These are phyloP conservation scores for Aspergillus piperis DNA, from an alignment of 2,329 filamentous ascomycete species.

Conservation along the genomic window DNA sequence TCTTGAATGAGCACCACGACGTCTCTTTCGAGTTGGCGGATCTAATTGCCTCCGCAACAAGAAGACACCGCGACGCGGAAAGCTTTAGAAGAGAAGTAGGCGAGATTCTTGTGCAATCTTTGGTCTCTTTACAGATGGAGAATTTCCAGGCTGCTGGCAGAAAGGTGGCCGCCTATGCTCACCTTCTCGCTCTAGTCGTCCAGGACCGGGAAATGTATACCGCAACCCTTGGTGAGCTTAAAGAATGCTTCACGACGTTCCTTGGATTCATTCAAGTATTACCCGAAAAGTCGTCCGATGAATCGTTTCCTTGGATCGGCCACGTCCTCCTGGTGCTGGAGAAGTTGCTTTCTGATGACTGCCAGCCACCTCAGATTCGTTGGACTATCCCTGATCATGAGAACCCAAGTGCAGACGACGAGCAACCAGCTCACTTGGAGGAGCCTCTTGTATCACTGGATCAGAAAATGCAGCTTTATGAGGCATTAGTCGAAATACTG, in stretches of 20 bases:
- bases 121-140: conserved; percentile 67
- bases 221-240: conserved; percentile 71
- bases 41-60: conserved; percentile 72
- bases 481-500: conserved; percentile 77
- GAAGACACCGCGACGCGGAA: conserved; percentile 61
- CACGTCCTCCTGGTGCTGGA: conserved; percentile 89
- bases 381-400: conserved; percentile 64
- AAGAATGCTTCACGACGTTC: conserved; percentile 73
- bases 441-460: conserved; percentile 64
- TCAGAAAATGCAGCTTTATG: conserved; percentile 71
- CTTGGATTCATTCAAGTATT: conserved; percentile 74
- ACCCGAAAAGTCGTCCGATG: conserved; percentile 67
- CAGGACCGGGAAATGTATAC: conserved; percentile 81
- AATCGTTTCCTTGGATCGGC: conserved; percentile 88
- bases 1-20: conserved; percentile 83
- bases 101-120: conserved; percentile 76
- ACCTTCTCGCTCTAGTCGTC: conserved; percentile 83
- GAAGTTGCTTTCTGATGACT: conserved; percentile 84
- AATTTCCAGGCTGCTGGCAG: conserved; percentile 58
- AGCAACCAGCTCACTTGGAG: conserved; percentile 60
- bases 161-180: conserved; percentile 87
- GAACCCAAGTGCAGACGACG: conserved; percentile 49
- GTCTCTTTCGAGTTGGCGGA: conserved; percentile 90
- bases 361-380: conserved; percentile 71
- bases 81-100: conserved; percentile 72